These are phyloP conservation scores for Yarrowia sp. DNA, from an alignment of 805 yeast genomes.

Conservation along the genomic window DNA sequence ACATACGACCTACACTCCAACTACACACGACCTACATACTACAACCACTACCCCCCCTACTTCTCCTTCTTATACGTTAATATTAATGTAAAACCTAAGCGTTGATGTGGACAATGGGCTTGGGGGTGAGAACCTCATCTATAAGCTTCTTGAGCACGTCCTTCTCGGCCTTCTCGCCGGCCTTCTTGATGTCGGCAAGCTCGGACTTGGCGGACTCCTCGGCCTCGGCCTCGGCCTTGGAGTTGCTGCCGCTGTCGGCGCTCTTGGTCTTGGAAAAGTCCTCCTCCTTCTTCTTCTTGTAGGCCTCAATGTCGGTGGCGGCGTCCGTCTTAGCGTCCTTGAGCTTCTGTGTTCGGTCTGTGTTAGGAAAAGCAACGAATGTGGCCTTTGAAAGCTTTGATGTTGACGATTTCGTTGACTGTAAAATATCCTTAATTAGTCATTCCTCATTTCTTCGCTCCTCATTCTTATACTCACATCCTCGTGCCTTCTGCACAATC, in stretches of 20 bases:
- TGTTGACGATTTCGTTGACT: too few species aligned
- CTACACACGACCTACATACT: too few species aligned
- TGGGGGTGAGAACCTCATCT: slow-evolving; percentile 79
- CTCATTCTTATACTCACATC: slow-evolving; percentile 58
- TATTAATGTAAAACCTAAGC: slow-evolving; percentile 52
- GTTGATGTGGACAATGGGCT: slow-evolving; percentile 83
- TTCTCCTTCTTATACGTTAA: background rate
- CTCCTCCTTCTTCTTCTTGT: slow-evolving; percentile 81
- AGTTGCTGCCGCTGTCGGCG: slow-evolving; percentile 75
- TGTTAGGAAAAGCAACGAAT: slow-evolving; percentile 47
- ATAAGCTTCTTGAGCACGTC: slow-evolving; percentile 78
- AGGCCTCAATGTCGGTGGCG: slow-evolving; percentile 81
- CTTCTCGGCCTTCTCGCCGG: slow-evolving; percentile 66
- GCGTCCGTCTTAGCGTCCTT: slow-evolving; percentile 97
- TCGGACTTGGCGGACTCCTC: slow-evolving; percentile 74
- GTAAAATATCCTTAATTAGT: too few species aligned
- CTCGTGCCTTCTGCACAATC: slow-evolving; percentile 90
- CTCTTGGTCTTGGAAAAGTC: slow-evolving; percentile 78
- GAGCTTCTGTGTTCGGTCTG: slow-evolving; percentile 80
- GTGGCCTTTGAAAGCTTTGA: too few species aligned
- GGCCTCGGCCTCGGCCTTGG: slow-evolving; percentile 78
- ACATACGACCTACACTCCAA: too few species aligned
- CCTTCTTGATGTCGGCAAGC: slow-evolving; percentile 68
- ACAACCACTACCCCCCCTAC: too few species aligned
- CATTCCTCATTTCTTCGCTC: slow-evolving; percentile 3